These are phyloP conservation scores for Leccinellum albellum DNA, from an alignment of 768 basidiomycete species.

Conservation along the genomic window DNA sequence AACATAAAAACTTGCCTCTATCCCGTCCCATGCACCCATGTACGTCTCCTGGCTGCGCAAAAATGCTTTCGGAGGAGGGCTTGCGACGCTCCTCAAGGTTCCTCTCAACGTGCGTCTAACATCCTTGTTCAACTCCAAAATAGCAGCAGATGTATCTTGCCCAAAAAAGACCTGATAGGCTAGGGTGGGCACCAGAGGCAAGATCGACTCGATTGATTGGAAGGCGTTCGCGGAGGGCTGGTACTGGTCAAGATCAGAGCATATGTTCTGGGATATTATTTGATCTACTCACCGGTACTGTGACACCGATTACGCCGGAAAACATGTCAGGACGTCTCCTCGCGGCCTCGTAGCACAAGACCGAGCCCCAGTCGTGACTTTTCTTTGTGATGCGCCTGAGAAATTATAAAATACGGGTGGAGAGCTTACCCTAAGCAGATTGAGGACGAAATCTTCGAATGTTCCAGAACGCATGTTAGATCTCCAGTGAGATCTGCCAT, in stretches of 20 bases:
- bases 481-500: slow-evolving; percentile 62
- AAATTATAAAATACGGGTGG: not conserved
- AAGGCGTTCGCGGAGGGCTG: slow-evolving; percentile 50
- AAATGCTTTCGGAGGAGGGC: slow-evolving; percentile 55
- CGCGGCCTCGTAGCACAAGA: slow-evolving; percentile 64
- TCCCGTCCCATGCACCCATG: slow-evolving; percentile 48
- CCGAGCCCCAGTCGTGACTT: slow-evolving; percentile 77
- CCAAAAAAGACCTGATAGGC: slow-evolving; percentile 67
- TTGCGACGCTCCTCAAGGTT: slow-evolving; percentile 48
- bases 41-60: slow-evolving; percentile 48
- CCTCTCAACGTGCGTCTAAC: slow-evolving; percentile 55
- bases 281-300: slow-evolving; percentile 50
- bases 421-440: slow-evolving; percentile 59
- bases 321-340: slow-evolving; percentile 65
- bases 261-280: not conserved
- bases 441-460: slow-evolving; percentile 45
- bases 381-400: not conserved
- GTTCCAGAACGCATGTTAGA: slow-evolving; percentile 55
- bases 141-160: slow-evolving; percentile 42
- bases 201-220: slow-evolving; percentile 41
- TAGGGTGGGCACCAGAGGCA: slow-evolving; percentile 45
- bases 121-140: slow-evolving; percentile 52
- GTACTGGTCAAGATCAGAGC: slow-evolving; percentile 41
- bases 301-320: slow-evolving; percentile 51
- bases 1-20: slow-evolving; percentile 11